phyloP scores from a whole-genome alignment of 352 stramenopile genomes.

The Stramenopiles sp. region DNA sequence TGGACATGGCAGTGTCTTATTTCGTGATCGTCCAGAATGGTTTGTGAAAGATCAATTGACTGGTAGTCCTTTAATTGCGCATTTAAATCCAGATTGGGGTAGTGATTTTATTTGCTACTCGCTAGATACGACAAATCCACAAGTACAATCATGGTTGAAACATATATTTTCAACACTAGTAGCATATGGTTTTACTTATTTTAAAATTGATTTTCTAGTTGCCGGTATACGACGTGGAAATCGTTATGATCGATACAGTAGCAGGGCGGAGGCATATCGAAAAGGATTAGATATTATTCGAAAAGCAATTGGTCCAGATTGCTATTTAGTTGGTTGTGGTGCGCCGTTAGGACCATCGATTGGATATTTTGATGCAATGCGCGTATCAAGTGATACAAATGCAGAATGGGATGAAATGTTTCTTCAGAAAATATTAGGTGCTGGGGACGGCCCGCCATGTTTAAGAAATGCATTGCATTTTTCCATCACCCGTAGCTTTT shows the following conservation, averaged over 20 bases:
- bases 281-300: background rate
- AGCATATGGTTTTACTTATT: slow-evolving; percentile 4
- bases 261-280: slow-evolving; percentile 2
- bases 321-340: slow-evolving; percentile 2
- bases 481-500: slow-evolving; percentile 11
- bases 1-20: background rate
- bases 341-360: background rate
- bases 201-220: slow-evolving; percentile 7
- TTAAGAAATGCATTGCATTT: slow-evolving; percentile 5
- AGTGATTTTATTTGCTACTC: slow-evolving; percentile 2
- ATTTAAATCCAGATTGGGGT: slow-evolving; percentile 7
- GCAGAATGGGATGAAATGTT: background rate
- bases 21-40: slow-evolving; percentile 4
- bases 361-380: background rate
- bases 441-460: background rate
- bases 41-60: background rate
- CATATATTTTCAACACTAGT: slow-evolving; percentile 3
- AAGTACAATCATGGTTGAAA: background rate
- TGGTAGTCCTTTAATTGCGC: background rate
- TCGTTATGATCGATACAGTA: slow-evolving; percentile 1
- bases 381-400: slow-evolving; percentile 2
- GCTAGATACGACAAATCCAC: background rate
- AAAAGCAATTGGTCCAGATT: background rate
- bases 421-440: background rate
- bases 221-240: background rate